A percentile compares a stretch with the other conserved stretches of the same genome.
These are phyloP conservation scores for Alternaria ethzedia DNA, from an alignment of 2,329 filamentous ascomycete species.

Conservation along the genomic window DNA sequence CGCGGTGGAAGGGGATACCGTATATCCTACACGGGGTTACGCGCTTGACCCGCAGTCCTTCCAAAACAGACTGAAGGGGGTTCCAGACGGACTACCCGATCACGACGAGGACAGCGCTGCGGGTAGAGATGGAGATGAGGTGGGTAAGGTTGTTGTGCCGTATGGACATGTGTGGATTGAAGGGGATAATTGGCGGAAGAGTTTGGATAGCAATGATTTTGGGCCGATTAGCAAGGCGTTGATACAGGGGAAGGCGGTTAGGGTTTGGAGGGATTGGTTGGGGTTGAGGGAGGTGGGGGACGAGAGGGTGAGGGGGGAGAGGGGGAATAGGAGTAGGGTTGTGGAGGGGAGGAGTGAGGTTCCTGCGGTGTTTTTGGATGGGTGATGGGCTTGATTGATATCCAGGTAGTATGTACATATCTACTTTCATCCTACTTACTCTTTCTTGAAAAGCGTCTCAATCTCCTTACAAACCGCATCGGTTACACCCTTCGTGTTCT, in stretches of 20 bases:
- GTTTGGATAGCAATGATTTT: constrained; percentile 86
- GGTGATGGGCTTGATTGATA: no score
- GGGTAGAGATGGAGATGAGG: constrained; percentile 9
- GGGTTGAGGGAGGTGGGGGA: constrained; percentile 59
- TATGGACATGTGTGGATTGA: constrained; percentile 93
- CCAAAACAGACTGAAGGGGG: background rate
- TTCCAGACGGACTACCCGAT: constrained; percentile 40
- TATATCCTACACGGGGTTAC: constrained; percentile 60
- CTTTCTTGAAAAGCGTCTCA: constrained; percentile 49
- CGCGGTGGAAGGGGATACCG: constrained; percentile 78
- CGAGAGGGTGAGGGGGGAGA: constrained; percentile 60
- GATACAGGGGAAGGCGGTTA: constrained; percentile 75
- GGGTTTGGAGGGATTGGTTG: constrained; percentile 65
- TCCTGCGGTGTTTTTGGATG: constrained; percentile 25
- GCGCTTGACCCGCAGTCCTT: constrained; percentile 36
- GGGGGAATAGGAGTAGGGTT: constrained; percentile 51
- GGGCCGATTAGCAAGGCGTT: constrained; percentile 80
- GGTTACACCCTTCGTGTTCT: constrained; percentile 65
- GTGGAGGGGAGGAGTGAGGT: constrained; percentile 39
- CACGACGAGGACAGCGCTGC: constrained; percentile 21
- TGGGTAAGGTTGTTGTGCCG: constrained; percentile 67
- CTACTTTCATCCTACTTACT: no score
- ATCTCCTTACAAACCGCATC: constrained; percentile 63
- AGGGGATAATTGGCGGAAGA: constrained; percentile 78
- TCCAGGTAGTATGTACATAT: no score